Conservation (phyloP, 2,329 filamentous ascomycete genomes). For the Verticillium tricorpus region DNA sequence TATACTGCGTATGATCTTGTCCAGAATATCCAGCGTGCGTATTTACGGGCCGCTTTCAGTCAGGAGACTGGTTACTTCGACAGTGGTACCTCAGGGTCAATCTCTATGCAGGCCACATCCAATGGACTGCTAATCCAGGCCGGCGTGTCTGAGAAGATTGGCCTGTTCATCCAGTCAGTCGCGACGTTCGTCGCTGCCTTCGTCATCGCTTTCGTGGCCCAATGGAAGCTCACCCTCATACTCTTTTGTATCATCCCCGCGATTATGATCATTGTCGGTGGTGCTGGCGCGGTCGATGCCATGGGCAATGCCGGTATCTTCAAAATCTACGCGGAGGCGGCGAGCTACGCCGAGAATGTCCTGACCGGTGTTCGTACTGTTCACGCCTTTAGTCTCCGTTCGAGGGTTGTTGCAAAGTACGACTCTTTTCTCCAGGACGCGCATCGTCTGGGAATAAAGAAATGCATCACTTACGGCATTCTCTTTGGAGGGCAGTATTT, state of each 20-base stretch:
- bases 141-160: constrained; percentile 4
- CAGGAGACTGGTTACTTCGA: constrained; percentile 48
- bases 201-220: constrained; percentile 5
- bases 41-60: constrained; percentile 43
- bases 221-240: constrained; percentile 7
- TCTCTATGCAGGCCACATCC: constrained; percentile 5
- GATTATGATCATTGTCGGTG: neutral
- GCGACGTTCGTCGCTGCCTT: constrained; percentile 6
- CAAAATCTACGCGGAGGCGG: constrained; percentile 19
- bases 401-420: constrained; percentile 7
- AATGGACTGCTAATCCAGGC: constrained; percentile 7
- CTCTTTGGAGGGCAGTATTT: constrained; percentile 34
- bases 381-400: constrained; percentile 9
- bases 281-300: neutral
- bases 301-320: constrained; percentile 17
- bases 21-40: constrained; percentile 40
- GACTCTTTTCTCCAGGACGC: neutral
- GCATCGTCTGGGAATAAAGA: constrained; percentile 25
- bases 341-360: constrained; percentile 20
- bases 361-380: constrained; percentile 6
- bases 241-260: constrained; percentile 1
- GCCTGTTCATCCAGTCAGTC: constrained; percentile 1
- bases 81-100: constrained; percentile 15
- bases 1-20: constrained; percentile 46
- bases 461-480: constrained; percentile 17